Base-by-base conservation (phyloP, 345 rosid genomes). In the Salix caprea region DNA sequence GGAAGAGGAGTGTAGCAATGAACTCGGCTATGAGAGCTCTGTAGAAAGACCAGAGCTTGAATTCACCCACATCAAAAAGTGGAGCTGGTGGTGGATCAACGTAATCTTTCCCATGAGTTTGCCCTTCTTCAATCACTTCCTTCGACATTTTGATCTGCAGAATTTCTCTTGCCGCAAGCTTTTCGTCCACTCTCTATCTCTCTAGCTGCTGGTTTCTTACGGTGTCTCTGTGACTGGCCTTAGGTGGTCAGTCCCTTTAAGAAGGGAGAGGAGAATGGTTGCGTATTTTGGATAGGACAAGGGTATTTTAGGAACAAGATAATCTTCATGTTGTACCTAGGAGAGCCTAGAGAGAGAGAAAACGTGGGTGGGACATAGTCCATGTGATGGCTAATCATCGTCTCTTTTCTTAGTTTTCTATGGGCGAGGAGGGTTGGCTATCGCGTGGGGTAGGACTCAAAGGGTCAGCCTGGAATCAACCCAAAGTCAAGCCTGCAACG, bases 31-130 rank as follows among this genome's bases (percentile, higher is more conserved):
- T 90, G 82, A 94, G 88, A 56, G 98, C 97, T 73, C 98, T 87
- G 90, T 92, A 86, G 77, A 94, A 92, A 32, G 98, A 91, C 98
- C 98, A 94, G 26, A 86, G 88, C 84, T 83, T 86, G 80, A 94
- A 68, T 81, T 94, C 97, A 2, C 69, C 90, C 82, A 71, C 39
- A 88, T 89, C 97, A 9, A 92, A 4, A 23, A 94, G 77, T 0
- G 94, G 98, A 32, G 98, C 97, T 23, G 98, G 98, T 69, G 98
- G 98, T n/a, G 98, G 98, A 76, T 94, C 97, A 1, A 87, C 98
- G 74, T 94, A 94, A 82, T 94, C 97, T 86, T 90, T 94, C 0
- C 89, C 85, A 71, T 85, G 90, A 89, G 66, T 72, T 16, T 84
- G 91, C 28, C 88, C 93, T 75, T 89, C 98, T 81, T 92, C 98